Evolutionary conservation across 1,139 yeast species (phyloP), one percentile per base, ranked within the genome.

Genomic region (Kurtzmaniella quercitrusa): DNA sequence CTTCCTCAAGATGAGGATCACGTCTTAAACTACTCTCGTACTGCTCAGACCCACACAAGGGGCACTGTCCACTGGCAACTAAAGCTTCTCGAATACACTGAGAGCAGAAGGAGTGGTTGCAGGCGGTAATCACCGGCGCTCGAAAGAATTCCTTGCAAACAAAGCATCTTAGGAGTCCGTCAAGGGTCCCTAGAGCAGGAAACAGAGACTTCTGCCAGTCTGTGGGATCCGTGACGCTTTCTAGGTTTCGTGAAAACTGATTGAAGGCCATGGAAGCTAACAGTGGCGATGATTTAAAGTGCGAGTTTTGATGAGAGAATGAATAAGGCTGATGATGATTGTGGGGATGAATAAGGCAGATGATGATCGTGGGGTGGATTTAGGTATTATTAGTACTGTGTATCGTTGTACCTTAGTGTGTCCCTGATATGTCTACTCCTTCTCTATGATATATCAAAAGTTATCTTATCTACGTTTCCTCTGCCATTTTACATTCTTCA

Each of bases 61-160:
- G 98, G 58, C 98, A 93, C 46, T 75, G 67, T 34, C 76, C 75
- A 33, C 78, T 79, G 38, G 65, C 66, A 19, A 81, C 68, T 40
- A 91, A 64, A 49, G 84, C 81, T 50, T 85, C 79, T 48, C 97
- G 73, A 33, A 93, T 87, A 60, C 98, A 93, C 18, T 84, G 74
- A 1, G 96, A 89, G 60, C 98, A 93, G 59, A 90, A 93, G 0
- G 94, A 84, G 59, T 93, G 98, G 40, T 87, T 85, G 65, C 98
- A 91, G 6, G 84, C 75, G 1, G 97, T 87, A 38, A 86, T 68
- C 44, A 89, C 90, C 1, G 98, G 98, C 0, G 94, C 91, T 39
- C 67, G 73, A 48, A 87, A 70, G 51, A 85, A 80, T 48, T 90
- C 97, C 57, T 91, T 89, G 60, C 98, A 93, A n/a, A 93, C 85